Evolutionary conservation across 345 rosid genomes (phyloP).

Genomic region (Brassica incana): DNA sequence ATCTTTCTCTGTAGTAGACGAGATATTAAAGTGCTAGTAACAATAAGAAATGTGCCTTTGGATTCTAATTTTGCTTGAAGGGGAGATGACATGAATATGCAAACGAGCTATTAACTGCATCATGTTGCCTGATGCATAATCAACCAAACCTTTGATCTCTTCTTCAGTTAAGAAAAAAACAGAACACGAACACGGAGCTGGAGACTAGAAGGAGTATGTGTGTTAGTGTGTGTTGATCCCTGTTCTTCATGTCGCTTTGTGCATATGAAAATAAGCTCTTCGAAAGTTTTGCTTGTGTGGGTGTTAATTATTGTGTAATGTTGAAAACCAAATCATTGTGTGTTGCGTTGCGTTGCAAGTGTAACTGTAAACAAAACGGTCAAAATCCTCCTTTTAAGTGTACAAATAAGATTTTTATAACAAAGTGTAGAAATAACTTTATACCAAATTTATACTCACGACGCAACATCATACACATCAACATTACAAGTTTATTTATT

Average conservation of each 20-base stretch:
- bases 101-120: slow-evolving; percentile 89
- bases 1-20: slow-evolving; percentile 51
- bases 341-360: too few species aligned
- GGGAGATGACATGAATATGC: slow-evolving; percentile 85
- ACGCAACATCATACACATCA: too few species aligned
- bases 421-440: too few species aligned
- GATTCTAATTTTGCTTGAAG: background rate
- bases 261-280: slow-evolving; percentile 1
- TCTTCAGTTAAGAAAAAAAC: background rate
- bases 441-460: too few species aligned
- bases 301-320: too few species aligned
- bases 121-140: slow-evolving; percentile 55
- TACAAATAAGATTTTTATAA: too few species aligned
- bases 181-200: slow-evolving; percentile 2
- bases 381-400: too few species aligned
- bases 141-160: background rate
- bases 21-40: slow-evolving; percentile 2
- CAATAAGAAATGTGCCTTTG: background rate
- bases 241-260: slow-evolving; percentile 9
- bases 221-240: background rate
- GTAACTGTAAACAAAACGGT: too few species aligned
- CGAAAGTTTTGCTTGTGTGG: too few species aligned
- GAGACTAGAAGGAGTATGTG: background rate
- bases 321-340: too few species aligned
- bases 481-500: too few species aligned